Evolutionary conservation across 1,139 yeast genomes (phyloP).

Genomic region (Blastobotrys petasosporus): DNA sequence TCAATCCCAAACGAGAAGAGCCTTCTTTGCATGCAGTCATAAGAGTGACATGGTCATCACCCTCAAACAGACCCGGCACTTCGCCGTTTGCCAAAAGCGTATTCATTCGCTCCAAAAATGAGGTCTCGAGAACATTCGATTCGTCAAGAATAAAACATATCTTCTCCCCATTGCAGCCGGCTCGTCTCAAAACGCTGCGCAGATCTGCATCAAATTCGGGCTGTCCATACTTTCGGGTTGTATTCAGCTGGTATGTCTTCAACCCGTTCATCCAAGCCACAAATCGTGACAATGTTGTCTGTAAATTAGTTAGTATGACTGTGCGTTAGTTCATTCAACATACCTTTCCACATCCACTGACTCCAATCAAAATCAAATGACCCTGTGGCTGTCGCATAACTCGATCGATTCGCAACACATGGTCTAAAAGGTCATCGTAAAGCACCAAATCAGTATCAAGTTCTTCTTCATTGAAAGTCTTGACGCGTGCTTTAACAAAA

Average conservation of each 20-base stretch:
- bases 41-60: conserved; percentile 55
- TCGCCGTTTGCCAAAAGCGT: conserved; percentile 88
- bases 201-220: conserved; percentile 64
- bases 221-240: conserved; percentile 50
- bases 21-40: conserved; percentile 55
- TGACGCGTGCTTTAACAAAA: conserved; percentile 60
- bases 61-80: conserved; percentile 83
- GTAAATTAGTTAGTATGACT: conserved; percentile 3
- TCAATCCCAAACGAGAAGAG: conserved; percentile 53
- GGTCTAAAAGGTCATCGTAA: conserved; percentile 68
- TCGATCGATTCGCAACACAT: conserved; percentile 72
- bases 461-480: conserved; percentile 67
- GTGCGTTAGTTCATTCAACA: conserved; percentile 12
- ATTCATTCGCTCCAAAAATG: conserved; percentile 88
- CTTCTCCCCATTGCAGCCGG: conserved; percentile 54
- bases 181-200: conserved; percentile 45
- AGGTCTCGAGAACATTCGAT: conserved; percentile 64
- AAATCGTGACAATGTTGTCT: conserved; percentile 64
- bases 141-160: conserved; percentile 78
- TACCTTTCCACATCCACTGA: conserved; percentile 71
- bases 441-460: conserved; percentile 55
- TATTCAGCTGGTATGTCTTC: conserved; percentile 52
- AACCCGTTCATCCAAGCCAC: conserved; percentile 92
- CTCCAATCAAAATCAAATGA: conserved; percentile 83
- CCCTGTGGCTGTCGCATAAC: conserved; percentile 85